Conservation (phyloP, 176 grass and related monocot genomes). For the Pharus latifolius region DNA sequence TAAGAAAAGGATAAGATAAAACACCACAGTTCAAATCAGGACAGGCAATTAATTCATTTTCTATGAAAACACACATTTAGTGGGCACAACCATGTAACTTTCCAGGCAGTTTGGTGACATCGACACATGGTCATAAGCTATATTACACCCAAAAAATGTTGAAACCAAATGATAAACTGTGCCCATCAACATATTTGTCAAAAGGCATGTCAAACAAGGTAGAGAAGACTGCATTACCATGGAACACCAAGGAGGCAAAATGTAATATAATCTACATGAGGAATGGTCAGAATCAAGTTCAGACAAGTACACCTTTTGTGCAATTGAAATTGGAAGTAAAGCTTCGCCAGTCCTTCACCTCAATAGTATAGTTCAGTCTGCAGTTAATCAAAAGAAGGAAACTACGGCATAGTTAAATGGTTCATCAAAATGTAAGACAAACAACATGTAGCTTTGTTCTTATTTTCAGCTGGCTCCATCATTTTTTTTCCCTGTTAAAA, state of each 20-base stretch:
- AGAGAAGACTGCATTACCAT: no score
- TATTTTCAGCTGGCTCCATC: neutral
- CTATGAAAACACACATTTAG: neutral
- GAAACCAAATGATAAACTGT: neutral
- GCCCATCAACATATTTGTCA: no score
- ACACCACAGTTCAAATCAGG: no score
- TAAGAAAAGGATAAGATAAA: no score
- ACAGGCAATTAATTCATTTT: neutral
- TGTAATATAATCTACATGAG: neutral
- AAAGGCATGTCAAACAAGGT: no score
- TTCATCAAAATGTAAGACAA: neutral
- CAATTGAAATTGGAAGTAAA: neutral
- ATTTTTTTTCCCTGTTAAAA: neutral
- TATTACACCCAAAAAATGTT: neutral
- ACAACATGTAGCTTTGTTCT: neutral
- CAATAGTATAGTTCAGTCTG: neutral
- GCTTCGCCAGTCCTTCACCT: neutral
- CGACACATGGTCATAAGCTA: neutral
- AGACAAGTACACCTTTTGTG: no score
- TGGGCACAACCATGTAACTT: neutral
- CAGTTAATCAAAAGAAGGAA: neutral
- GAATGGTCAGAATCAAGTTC: neutral
- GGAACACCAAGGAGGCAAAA: no score
- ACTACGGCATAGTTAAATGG: neutral
- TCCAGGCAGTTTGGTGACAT: no score